Evolutionary conservation across 345 rosid species (phyloP), one percentile per base, ranked within the genome.

Genomic region (Citrus cavaleriei): DNA sequence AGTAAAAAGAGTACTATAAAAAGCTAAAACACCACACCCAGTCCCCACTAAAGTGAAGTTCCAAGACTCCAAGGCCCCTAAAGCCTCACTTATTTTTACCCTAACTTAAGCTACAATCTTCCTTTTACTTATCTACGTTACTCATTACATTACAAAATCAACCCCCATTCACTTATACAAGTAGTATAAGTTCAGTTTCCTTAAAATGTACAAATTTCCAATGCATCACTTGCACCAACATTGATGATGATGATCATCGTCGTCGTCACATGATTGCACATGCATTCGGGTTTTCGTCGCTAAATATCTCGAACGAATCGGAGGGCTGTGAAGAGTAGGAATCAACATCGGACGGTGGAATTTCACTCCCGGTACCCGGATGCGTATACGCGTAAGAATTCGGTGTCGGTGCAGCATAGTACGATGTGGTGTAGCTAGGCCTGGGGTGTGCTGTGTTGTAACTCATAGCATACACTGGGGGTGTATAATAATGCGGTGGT

Each of bases 221-320:
- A 28, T 27, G 7, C 49, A n/a, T 70, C 35, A 25, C 30, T 25
- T 55, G 46, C 62, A 60, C 27, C 32, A 42, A 2, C 35, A 38
- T 1, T 73, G 49, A 9, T 35, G 13, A 9, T 35, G 13, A 6
- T 42, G 14, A 10, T 54, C 34, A n/a, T 35, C 49, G 0, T 54
- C 40, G n/a, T 90, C 40, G 32, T 90, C 85, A 95, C 97, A 95
- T 87, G 16, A 93, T 22, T 22, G 87, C 84, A 90, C 98, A 95
- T 12, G 94, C 98, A 77, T 91, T 93, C 0, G 97, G 98, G 60
- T 93, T 95, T 73, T 95, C 98, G 1, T 95, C 98, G 75, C 97
- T 93, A 21, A 95, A 88, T 40, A 95, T 65, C 90, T 93, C 97
- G 13, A 89, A 94, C 22, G 98, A 87, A 61, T 86, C 84, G 1